These are phyloP conservation scores for Glycine soja DNA, from an alignment of 306 rosid species.

Conservation along the genomic window DNA sequence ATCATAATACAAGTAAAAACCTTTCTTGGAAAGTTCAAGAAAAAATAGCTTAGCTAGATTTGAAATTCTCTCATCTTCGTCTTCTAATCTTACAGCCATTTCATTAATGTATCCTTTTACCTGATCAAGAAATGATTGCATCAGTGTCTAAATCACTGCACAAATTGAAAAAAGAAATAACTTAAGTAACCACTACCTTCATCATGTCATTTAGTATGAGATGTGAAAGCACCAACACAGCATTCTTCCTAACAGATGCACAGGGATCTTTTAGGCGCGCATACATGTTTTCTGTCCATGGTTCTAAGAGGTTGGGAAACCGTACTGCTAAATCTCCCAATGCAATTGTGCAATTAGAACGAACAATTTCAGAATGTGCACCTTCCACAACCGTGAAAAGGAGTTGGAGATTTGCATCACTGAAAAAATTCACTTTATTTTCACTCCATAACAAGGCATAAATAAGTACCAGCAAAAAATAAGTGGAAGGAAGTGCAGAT, in stretches of 20 bases:
- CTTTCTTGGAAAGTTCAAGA: slow-evolving; percentile 92
- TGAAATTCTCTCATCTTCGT: slow-evolving; percentile 87
- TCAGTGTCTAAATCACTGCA: slow-evolving; percentile 46
- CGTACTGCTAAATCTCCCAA: slow-evolving; percentile 95
- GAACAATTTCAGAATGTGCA: slow-evolving; percentile 83
- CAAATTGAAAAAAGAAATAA: slow-evolving; percentile 35
- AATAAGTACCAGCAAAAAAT: slow-evolving; percentile 1
- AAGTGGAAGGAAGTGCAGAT: slow-evolving; percentile 15
- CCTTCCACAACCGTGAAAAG: slow-evolving; percentile 90
- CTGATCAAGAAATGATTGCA: slow-evolving; percentile 55
- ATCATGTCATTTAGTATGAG: slow-evolving; percentile 97
- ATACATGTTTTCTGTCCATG: slow-evolving; percentile 98
- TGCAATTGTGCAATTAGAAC: slow-evolving; percentile 93
- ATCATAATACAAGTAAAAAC: slow-evolving; percentile 46
- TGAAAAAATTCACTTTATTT: slow-evolving; percentile 52
- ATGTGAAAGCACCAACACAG: slow-evolving; percentile 97
- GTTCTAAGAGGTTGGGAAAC: slow-evolving; percentile 94
- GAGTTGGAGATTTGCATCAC: slow-evolving; percentile 91
- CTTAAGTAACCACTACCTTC: slow-evolving; percentile 71
- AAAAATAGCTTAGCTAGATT: slow-evolving; percentile 90
- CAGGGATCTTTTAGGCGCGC: slow-evolving; percentile 78
- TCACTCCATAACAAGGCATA: slow-evolving; percentile 28
- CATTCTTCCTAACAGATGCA: slow-evolving; percentile 89
- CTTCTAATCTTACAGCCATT: slow-evolving; percentile 91
- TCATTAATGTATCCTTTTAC: slow-evolving; percentile 94